These are phyloP conservation scores for Acephala macrosclerotiorum DNA, from an alignment of 2,329 filamentous ascomycete genomes.

Conservation along the genomic window DNA sequence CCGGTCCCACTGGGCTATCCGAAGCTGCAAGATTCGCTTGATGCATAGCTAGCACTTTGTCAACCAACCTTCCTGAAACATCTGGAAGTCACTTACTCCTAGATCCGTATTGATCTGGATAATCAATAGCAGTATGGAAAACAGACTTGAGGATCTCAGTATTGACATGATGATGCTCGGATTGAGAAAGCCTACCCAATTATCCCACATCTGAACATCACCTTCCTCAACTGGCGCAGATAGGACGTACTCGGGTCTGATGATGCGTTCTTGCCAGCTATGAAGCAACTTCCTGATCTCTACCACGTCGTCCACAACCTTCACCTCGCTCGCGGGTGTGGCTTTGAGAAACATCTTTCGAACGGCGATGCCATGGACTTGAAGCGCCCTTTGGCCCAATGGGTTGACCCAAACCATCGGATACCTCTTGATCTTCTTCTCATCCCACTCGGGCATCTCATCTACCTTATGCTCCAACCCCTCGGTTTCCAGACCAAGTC, in stretches of 20 bases:
- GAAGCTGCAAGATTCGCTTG: constrained; percentile 52
- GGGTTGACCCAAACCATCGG: constrained; percentile 57
- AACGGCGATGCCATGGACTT: constrained; percentile 52
- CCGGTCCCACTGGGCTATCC: constrained; percentile 27
- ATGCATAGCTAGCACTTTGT: constrained; percentile 46
- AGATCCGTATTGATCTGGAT: constrained; percentile 48
- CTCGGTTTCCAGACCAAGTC: constrained; percentile 49
- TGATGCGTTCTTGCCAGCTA: constrained; percentile 48
- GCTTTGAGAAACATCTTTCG: constrained; percentile 49
- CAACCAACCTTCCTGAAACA: not conserved
- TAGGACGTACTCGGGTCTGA: constrained; percentile 52
- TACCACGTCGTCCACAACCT: constrained; percentile 48
- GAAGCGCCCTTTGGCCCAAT: constrained; percentile 50
- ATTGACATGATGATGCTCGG: too few species aligned
- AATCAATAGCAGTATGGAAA: constrained; percentile 54
- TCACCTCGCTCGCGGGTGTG: constrained; percentile 44
- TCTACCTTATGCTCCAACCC: constrained; percentile 49
- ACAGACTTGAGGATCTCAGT: constrained; percentile 35
- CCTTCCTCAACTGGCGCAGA: constrained; percentile 50
- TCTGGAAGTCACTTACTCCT: constrained; percentile 39
- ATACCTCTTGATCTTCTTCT: constrained; percentile 49
- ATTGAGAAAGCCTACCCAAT: constrained; percentile 39
- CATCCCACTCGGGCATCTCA: constrained; percentile 48
- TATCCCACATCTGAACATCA: constrained; percentile 54
- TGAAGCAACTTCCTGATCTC: constrained; percentile 48